A percentile compares a stretch with the other conserved stretches of the same genome.
These are phyloP conservation scores for Botryotinia globosa DNA, from an alignment of 2,329 filamentous ascomycete species.

Conservation along the genomic window DNA sequence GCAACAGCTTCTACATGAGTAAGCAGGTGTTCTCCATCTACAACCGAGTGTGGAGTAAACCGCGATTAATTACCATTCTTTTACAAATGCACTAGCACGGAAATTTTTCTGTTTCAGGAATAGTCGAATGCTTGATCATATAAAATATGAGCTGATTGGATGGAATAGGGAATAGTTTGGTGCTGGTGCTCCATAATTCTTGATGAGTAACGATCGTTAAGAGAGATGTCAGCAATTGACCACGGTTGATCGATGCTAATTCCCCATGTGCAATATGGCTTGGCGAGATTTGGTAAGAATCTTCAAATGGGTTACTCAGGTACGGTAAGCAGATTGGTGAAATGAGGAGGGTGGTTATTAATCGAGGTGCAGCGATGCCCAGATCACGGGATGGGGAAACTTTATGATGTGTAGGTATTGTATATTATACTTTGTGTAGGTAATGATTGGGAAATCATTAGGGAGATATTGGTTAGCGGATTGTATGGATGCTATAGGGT, in stretches of 20 bases:
- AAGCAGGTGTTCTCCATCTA: not conserved
- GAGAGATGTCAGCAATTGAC: conserved; percentile 2
- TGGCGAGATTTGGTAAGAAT: not conserved
- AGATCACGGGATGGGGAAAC: not conserved
- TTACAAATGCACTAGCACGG: not conserved
- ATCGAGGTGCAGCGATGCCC: not conserved
- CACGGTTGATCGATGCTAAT: not conserved
- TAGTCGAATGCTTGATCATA: not conserved
- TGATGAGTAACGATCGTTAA: conserved; percentile 1
- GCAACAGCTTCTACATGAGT: not conserved
- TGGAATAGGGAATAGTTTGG: not conserved
- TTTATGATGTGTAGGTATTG: not conserved
- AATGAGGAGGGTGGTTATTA: not conserved
- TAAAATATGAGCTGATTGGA: not conserved
- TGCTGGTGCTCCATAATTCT: not conserved
- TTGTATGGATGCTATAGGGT: not conserved
- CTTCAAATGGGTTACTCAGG: not conserved
- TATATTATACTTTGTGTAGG: not conserved
- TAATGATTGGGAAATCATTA: not conserved
- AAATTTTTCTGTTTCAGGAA: not conserved
- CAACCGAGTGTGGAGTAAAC: not conserved
- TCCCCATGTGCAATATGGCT: not conserved
- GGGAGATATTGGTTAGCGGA: not conserved
- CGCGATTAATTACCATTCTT: not conserved
- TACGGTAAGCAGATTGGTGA: not conserved